Evolutionary conservation across 345 rosid genomes (phyloP).

Genomic region (Microcos paniculata): DNA sequence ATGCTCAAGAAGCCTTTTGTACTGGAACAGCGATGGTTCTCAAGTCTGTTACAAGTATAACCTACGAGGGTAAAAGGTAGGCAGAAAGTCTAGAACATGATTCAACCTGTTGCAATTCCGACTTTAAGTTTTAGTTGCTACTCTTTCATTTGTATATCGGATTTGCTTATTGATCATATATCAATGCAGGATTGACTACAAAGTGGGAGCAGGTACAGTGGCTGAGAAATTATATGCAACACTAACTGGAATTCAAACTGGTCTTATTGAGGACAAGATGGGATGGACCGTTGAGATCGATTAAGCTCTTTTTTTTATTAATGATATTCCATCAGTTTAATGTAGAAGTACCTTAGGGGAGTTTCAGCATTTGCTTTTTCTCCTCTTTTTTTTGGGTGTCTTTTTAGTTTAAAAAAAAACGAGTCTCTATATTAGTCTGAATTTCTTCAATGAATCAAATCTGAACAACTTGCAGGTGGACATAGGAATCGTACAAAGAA

Average conservation of each 20-base stretch:
- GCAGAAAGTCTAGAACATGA: background rate
- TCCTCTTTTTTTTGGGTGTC: background rate
- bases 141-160: background rate
- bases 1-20: constrained; percentile 54
- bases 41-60: constrained; percentile 33
- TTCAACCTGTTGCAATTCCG: background rate
- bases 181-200: constrained; percentile 26
- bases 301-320: constrained; percentile 13
- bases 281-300: constrained; percentile 39
- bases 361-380: background rate
- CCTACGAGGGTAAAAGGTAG: constrained; percentile 34
- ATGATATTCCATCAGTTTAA: background rate
- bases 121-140: background rate
- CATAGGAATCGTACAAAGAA: too few relatives aligned
- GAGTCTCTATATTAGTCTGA: background rate
- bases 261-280: constrained; percentile 38
- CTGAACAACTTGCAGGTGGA: too few relatives aligned
- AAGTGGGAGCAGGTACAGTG: constrained; percentile 23
- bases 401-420: background rate
- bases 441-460: background rate
- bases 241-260: constrained; percentile 41
- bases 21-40: constrained; percentile 49
- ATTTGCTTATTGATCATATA: background rate
- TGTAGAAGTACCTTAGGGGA: background rate
- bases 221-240: constrained; percentile 22